Evolutionary conservation across 2,329 filamentous ascomycete species (phyloP).

Genomic region (Epichloe gansuensis): DNA sequence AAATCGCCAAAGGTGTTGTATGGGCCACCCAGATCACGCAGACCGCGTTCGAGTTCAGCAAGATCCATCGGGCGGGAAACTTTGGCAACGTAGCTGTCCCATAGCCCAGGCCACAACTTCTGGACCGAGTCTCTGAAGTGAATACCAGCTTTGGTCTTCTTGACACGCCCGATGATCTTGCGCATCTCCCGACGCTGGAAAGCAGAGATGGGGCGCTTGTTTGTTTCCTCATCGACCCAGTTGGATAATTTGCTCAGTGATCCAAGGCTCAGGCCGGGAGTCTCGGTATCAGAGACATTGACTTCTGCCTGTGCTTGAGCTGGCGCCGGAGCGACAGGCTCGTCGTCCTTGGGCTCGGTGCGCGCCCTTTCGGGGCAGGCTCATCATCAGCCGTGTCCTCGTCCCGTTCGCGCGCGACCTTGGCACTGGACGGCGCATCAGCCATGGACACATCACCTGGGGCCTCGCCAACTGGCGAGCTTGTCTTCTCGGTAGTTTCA

Average conservation of each 20-base stretch:
- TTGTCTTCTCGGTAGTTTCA: conserved; percentile 21
- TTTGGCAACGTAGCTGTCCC: conserved; percentile 56
- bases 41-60: conserved; percentile 64
- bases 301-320: conserved; percentile 6
- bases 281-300: conserved; percentile 5
- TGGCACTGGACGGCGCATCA: conserved; percentile 43
- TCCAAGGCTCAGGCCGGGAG: conserved; percentile 7
- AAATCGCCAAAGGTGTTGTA: conserved; percentile 65
- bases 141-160: conserved; percentile 71
- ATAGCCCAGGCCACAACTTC: conserved; percentile 61
- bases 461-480: conserved; percentile 14
- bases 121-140: conserved; percentile 72
- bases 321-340: conserved; percentile 10
- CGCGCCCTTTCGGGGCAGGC: conserved; percentile 66
- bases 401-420: conserved; percentile 64
- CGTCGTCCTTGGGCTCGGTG: conserved; percentile 45
- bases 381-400: conserved; percentile 54
- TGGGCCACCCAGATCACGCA: conserved; percentile 47
- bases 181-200: conserved; percentile 51
- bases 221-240: conserved; percentile 30
- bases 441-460: conserved; percentile 37
- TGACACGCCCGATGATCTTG: conserved; percentile 58
- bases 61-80: conserved; percentile 77
- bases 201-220: conserved; percentile 40
- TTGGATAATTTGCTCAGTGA: conserved; percentile 21